Evolutionary conservation across 257 asterid genomes (phyloP), one percentile per base, ranked within the genome.

Genomic region (Jacaranda copaia): DNA sequence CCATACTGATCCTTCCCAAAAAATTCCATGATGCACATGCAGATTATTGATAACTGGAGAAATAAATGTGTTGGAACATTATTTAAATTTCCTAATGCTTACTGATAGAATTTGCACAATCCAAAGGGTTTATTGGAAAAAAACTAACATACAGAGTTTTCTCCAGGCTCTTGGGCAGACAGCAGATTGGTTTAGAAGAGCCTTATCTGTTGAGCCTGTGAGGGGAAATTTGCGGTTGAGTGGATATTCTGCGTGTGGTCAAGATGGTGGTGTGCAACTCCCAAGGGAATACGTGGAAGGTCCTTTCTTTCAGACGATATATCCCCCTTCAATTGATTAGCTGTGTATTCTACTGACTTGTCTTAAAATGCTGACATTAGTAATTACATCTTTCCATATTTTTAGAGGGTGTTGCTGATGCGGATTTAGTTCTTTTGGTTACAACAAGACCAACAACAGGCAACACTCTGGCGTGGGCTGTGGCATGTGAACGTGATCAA

Each of bases 241-340:
- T 83, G 99, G 99, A 70, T 96, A 96, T 87, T 96, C 99, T 76
- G 99, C 99, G 15, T 96, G 99, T 70, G 99, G 98, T 72, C 99
- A 96, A 86, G 99, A 96, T 78, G 99, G 99, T 64, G 99, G 99
- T 3, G 99, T 96, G 79, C 99, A 96, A 81, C 98, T 96, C 74
- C 99, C 98, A 2, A 81, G 98, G 84, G 92, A 88, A 84, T 93
- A 90, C 70, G 93, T 96, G 16, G 99, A 93, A 90, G 99, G 99
- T 96, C 42, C 49, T 70, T 76, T 86, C 83, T 84, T 78, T 74
- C 15, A 68, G 18, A 77, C 70, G 61, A 12, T 64, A 18, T 74
- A n/a, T 63, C 5, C 66, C 48, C 58, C 51, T 69, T 75, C 51
- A 61, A 18, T 38, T 67, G 56, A 76, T 45, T 63, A 78, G 64